A percentile compares a stretch with the other conserved stretches of the same genome.
These are phyloP conservation scores for Sambucus nigra DNA, from an alignment of 129 eudicot genomes.

Conservation along the genomic window DNA sequence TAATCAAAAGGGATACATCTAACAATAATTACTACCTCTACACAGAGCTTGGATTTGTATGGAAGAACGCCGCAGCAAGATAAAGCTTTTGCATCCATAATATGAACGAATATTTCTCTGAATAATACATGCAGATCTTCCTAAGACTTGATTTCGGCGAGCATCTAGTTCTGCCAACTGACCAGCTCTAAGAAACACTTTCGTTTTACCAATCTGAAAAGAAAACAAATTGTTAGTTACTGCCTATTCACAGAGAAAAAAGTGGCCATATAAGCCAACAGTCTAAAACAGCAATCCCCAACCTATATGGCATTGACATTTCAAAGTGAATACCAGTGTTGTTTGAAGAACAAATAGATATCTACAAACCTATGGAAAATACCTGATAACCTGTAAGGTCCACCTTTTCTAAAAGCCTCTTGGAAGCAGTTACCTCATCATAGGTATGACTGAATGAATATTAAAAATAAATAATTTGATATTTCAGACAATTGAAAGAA, in stretches of 20 bases:
- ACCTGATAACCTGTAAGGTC: slow-evolving; percentile 79
- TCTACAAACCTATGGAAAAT: slow-evolving; percentile 7
- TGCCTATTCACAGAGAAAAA: slow-evolving; percentile 2
- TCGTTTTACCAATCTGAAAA: slow-evolving; percentile 83
- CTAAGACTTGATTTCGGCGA: slow-evolving; percentile 52
- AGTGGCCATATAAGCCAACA: slow-evolving; percentile 7
- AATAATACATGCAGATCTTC: slow-evolving; percentile 60
- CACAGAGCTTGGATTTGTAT: slow-evolving; percentile 53
- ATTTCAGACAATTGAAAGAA: not conserved
- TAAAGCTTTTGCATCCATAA: slow-evolving; percentile 31
- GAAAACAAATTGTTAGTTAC: not conserved
- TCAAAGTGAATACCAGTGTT: not conserved
- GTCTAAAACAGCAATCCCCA: not conserved
- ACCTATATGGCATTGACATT: not conserved
- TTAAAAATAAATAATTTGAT: not conserved
- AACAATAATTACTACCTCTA: slow-evolving; percentile 51
- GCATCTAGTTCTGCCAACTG: slow-evolving; percentile 95
- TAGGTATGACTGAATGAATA: slow-evolving; percentile 16
- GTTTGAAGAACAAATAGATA: not conserved
- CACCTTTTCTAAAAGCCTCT: slow-evolving; percentile 43
- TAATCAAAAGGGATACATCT: not conserved
- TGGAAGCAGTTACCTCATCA: slow-evolving; percentile 47
- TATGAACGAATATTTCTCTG: slow-evolving; percentile 50
- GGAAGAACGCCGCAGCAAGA: slow-evolving; percentile 29
- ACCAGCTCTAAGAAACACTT: slow-evolving; percentile 86